A percentile compares a stretch with the other conserved stretches of the same genome.
phyloP scores from a whole-genome alignment of 441 rosid species.

The Melastoma candidum region DNA sequence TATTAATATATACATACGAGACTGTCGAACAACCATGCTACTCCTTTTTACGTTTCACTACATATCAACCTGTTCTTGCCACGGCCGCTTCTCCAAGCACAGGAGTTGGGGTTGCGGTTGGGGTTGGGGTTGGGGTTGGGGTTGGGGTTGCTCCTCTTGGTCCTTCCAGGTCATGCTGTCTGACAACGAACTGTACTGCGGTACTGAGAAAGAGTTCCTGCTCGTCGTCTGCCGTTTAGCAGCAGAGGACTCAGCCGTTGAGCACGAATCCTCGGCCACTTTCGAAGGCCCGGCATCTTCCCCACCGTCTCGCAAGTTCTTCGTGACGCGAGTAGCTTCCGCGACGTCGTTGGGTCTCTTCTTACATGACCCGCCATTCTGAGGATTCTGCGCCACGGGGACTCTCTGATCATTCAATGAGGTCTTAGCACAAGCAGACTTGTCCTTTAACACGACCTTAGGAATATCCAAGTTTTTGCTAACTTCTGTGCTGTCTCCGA shows the following conservation, averaged over 20 bases:
- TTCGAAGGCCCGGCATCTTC: conserved; percentile 23
- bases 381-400: conserved; percentile 33
- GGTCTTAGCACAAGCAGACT: conserved; percentile 27
- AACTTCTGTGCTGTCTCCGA: conserved; percentile 51
- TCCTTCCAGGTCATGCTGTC: conserved; percentile 23
- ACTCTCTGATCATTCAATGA: conserved; percentile 82
- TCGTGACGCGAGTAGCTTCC: conserved; percentile 20
- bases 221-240: conserved; percentile 33
- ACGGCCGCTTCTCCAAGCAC: conserved; percentile 19
- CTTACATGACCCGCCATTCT: conserved; percentile 23
- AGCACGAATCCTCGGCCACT: conserved; percentile 41
- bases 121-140: not conserved
- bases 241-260: conserved; percentile 67
- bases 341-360: conserved; percentile 35
- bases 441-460: conserved; percentile 31
- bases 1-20: no score
- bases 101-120: conserved; percentile 25
- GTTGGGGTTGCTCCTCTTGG: conserved; percentile 37
- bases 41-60: no score
- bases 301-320: conserved; percentile 18
- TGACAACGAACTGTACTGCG: conserved; percentile 39
- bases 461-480: conserved; percentile 26
- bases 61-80: conserved; percentile 26
- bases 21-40: no score
- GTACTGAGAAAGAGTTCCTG: conserved; percentile 42